These are phyloP conservation scores for Exophiala sideris DNA, from an alignment of 2,329 filamentous ascomycete species.

Conservation along the genomic window DNA sequence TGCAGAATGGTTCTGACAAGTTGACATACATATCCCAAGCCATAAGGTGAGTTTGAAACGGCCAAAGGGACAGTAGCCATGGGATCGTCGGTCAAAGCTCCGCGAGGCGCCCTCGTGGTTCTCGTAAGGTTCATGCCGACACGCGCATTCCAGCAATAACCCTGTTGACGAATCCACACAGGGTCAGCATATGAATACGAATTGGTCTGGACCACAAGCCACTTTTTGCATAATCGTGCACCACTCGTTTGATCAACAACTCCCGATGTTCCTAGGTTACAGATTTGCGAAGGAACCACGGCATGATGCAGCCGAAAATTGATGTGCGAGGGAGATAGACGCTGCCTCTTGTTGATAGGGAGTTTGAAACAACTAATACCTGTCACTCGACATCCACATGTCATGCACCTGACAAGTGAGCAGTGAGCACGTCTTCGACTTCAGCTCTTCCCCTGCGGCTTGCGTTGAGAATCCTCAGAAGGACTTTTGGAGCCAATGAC, in stretches of 20 bases:
- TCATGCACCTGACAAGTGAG: background rate
- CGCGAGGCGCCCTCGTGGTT: constrained; percentile 13
- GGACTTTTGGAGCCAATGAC: no score
- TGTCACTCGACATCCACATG: background rate
- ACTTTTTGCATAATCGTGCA: background rate
- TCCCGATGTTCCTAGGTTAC: background rate
- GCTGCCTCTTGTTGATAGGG: background rate
- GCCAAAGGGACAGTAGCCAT: constrained; percentile 2
- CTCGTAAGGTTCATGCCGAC: constrained; percentile 20
- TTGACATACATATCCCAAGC: constrained; percentile 5
- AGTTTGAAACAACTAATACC: background rate
- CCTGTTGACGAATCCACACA: constrained; percentile 8
- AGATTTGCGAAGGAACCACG: background rate
- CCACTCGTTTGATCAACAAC: constrained; percentile 3
- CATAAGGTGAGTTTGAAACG: constrained; percentile 15
- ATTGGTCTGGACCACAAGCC: constrained; percentile 7
- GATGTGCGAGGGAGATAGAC: background rate
- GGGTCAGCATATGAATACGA: constrained; percentile 3
- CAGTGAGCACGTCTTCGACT: background rate
- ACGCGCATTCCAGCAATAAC: constrained; percentile 6
- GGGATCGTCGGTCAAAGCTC: background rate
- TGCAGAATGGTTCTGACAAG: background rate
- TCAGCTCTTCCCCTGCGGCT: background rate
- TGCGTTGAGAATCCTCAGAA: background rate
- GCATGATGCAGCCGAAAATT: background rate